Conservation (phyloP, 352 stramenopile genomes). For the Globisporangium cederbergense region DNA sequence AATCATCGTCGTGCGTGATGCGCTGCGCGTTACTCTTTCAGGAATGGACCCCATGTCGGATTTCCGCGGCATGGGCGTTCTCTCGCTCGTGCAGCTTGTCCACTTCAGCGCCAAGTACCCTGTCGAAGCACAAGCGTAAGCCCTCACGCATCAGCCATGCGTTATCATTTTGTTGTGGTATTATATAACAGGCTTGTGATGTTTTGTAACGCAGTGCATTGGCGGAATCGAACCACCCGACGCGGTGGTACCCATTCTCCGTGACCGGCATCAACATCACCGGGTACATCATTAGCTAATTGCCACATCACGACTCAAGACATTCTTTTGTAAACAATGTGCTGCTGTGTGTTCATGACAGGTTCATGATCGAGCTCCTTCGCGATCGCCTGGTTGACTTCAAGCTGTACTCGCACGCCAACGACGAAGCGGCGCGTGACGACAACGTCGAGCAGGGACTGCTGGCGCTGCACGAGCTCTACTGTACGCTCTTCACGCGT, state of each 20-base stretch:
- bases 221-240: constrained; percentile 81
- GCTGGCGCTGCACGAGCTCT: constrained; percentile 65
- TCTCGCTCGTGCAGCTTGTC: constrained; percentile 73
- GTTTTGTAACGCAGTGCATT: constrained; percentile 39
- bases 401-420: constrained; percentile 53
- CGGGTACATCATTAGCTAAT: constrained; percentile 23
- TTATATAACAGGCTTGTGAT: not conserved
- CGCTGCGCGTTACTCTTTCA: constrained; percentile 11
- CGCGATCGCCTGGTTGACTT: constrained; percentile 74
- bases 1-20: not conserved
- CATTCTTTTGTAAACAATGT: no score
- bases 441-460: constrained; percentile 28
- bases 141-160: no score
- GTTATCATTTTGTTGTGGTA: not conserved
- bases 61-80: constrained; percentile 79
- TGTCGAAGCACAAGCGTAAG: constrained; percentile 66
- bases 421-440: constrained; percentile 24
- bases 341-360: constrained; percentile 11
- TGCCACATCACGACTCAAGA: not conserved
- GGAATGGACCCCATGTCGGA: constrained; percentile 84
- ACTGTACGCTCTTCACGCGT: constrained; percentile 75
- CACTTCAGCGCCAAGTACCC: constrained; percentile 76
- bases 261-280: constrained; percentile 88
- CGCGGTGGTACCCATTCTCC: constrained; percentile 83
- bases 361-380: constrained; percentile 75